Evolutionary conservation across 192 early-diverging fungal species (phyloP), one percentile per base, ranked within the genome.

Genomic region (Coemansia guatemalensis): DNA sequence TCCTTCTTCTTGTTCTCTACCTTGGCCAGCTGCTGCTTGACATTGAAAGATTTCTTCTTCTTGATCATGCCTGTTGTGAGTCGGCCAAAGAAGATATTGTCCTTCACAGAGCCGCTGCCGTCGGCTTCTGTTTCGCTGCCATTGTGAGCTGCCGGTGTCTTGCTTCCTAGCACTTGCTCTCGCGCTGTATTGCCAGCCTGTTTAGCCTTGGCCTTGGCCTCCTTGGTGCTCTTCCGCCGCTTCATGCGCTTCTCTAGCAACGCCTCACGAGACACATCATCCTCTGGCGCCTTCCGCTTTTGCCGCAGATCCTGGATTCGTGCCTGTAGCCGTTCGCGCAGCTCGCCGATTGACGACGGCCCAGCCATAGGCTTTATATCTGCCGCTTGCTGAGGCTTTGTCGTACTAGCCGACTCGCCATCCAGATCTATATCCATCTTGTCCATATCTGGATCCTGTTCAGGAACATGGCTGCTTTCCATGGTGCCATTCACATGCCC

Each of bases 1-100:
- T 94, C 92, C 69, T 89, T 83, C 62, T 87, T 81, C 63, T 94
- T 88, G 53, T 76, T 79, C 75, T 93, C 88, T 21, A 89, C 82
- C 76, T 89, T 89, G 74, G 78, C 71, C 55, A 80, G 72, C 56
- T 84, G 83, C 69, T 83, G 78, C 58, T 82, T 81, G 64, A 78
- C 71, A 41, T 84, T 82, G 32, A 73, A 66, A 8, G 55, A 57
- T 72, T 71, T 77, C 26, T 83, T 82, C 64, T 82, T 83, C 70
- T 72, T 68, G 44, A 54, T 54, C n/a, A 56, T 67, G n/a, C 56
- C 67, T 20, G 61, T 71, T 24, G 75, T 68, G 30, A 82, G 65
- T 52, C 72, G 65, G 17, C 75, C 80, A 65, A 73, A 82, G 62
- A 60, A 72, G 1, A 82, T 64, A 52, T 55, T 64, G 50, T 69